A percentile compares a stretch with the other conserved stretches of the same genome.
These are phyloP conservation scores for Amanita inopinata DNA, from an alignment of 768 basidiomycete genomes.

Conservation along the genomic window DNA sequence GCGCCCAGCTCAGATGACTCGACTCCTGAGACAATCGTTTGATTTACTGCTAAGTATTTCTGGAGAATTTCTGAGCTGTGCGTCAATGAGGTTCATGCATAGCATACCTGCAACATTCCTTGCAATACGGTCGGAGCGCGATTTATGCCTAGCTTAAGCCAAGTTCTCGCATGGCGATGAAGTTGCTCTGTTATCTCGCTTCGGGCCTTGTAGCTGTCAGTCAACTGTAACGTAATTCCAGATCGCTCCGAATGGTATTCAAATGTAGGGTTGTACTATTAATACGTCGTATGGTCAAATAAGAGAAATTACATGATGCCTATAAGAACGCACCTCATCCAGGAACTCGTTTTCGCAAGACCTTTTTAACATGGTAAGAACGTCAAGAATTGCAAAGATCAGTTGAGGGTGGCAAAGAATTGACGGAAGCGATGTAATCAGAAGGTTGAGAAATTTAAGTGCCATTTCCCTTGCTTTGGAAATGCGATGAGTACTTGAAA, in stretches of 20 bases:
- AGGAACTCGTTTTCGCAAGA: slow-evolving; percentile 86
- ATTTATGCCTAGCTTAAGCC: slow-evolving; percentile 82
- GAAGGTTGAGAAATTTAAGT: slow-evolving; percentile 69
- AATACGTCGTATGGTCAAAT: too few species aligned
- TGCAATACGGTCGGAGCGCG: slow-evolving; percentile 90
- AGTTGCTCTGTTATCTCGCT: slow-evolving; percentile 76
- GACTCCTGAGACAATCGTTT: slow-evolving; percentile 48
- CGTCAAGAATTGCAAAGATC: slow-evolving; percentile 84
- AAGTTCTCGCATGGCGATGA: slow-evolving; percentile 62
- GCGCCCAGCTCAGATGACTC: slow-evolving; percentile 86
- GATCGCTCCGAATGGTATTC: slow-evolving; percentile 75
- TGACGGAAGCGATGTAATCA: slow-evolving; percentile 89
- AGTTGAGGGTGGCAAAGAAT: slow-evolving; percentile 86
- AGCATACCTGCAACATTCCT: slow-evolving; percentile 75
- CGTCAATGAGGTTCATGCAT: slow-evolving; percentile 2
- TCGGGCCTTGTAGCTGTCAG: slow-evolving; percentile 78
- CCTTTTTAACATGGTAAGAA: slow-evolving; percentile 78
- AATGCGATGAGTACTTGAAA: slow-evolving; percentile 75
- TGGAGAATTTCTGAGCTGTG: slow-evolving; percentile 20
- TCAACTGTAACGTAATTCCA: slow-evolving; percentile 66
- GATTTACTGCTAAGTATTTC: slow-evolving; percentile 82
- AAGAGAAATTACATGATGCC: too few species aligned
- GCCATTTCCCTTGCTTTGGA: slow-evolving; percentile 76
- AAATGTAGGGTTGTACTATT: slow-evolving; percentile 80
- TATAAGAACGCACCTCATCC: slow-evolving; percentile 62